Conservation (phyloP, 2,329 filamentous ascomycete genomes). For the Lachnellula occidentalis region DNA sequence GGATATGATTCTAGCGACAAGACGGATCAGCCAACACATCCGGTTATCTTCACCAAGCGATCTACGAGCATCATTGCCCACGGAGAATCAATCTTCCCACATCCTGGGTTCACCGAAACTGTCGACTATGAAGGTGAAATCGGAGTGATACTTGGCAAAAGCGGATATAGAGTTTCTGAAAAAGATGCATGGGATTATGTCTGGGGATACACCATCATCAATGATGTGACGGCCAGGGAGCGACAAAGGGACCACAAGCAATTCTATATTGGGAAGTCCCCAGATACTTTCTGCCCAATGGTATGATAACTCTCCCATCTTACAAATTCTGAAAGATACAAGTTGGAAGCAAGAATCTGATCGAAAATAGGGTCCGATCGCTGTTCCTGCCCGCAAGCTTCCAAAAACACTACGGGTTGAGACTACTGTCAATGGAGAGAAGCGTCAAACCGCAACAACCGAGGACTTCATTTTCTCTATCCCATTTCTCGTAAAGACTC, state of each 20-base stretch:
- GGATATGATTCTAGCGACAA: slow-evolving; percentile 53
- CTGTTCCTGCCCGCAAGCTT: slow-evolving; percentile 42
- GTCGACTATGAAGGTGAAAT: slow-evolving; percentile 48
- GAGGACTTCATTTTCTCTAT: slow-evolving; percentile 46
- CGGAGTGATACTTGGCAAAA: slow-evolving; percentile 48
- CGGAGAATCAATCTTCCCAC: slow-evolving; percentile 37
- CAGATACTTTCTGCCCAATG: slow-evolving; percentile 52
- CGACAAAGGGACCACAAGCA: slow-evolving; percentile 56
- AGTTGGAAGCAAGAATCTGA: background rate
- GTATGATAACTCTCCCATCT: slow-evolving; percentile 21
- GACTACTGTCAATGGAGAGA: slow-evolving; percentile 45
- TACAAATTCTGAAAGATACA: no score
- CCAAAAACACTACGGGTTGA: slow-evolving; percentile 36
- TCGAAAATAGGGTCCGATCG: slow-evolving; percentile 40
- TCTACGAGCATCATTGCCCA: slow-evolving; percentile 37
- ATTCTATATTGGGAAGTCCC: slow-evolving; percentile 53
- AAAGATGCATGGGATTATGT: slow-evolving; percentile 22
- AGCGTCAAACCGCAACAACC: slow-evolving; percentile 43
- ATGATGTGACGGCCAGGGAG: slow-evolving; percentile 50
- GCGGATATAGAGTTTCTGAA: slow-evolving; percentile 37
- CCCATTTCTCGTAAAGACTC: slow-evolving; percentile 40
- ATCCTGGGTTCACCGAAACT: slow-evolving; percentile 42
- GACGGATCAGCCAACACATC: slow-evolving; percentile 44
- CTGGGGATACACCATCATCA: slow-evolving; percentile 44
- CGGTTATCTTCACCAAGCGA: slow-evolving; percentile 52